Base-by-base conservation (phyloP, 306 rosid species). In the Leucaena leucocephala region DNA sequence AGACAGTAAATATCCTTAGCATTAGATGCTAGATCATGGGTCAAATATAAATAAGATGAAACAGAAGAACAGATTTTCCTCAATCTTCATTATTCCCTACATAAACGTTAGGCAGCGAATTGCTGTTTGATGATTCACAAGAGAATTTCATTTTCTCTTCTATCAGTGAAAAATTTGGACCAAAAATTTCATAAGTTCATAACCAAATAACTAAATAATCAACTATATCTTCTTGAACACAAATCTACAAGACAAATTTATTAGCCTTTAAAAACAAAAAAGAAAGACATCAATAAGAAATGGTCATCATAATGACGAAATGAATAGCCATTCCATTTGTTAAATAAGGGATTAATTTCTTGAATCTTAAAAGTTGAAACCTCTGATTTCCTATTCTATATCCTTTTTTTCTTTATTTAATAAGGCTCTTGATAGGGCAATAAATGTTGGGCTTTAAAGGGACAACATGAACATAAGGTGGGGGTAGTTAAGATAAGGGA, bases 1-100 rank as follows among this genome's bases (percentile, higher is more conserved):
- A 70, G 42, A 86, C 54, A 76, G 80, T 64, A 59, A 34, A 8
- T 50, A 46, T 21, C 50, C 49, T 79, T 68, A 81, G 82, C 33
- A 38, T 48, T 49, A 43, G 43, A 42, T 49, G 64, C 57, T 35
- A 52, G 65, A 57, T 59, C 43, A 77, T 5, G 13, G 74, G 62
- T 67, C 66, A 68, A 79, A 75, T 44, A 72, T 50, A 78, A 76
- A 57, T 44, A 13, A 36, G 57, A 80, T 17, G 38, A 74, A 59
- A 54, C 11, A 73, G 66, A 33, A 17, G 3, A 54, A 72, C 1
- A 36, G 33, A 72, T 48, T 80, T 48, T 45, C 55, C 17, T 59
- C 61, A 45, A 33, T 75, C 49, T 42, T 45, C 38, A 57, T 27
- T 6, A 13, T 8, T 70, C 9, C 36, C 39, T 13, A n/a, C 12